These are phyloP conservation scores for Bertia moriformis DNA, from an alignment of 2,329 filamentous ascomycete genomes.

Conservation along the genomic window DNA sequence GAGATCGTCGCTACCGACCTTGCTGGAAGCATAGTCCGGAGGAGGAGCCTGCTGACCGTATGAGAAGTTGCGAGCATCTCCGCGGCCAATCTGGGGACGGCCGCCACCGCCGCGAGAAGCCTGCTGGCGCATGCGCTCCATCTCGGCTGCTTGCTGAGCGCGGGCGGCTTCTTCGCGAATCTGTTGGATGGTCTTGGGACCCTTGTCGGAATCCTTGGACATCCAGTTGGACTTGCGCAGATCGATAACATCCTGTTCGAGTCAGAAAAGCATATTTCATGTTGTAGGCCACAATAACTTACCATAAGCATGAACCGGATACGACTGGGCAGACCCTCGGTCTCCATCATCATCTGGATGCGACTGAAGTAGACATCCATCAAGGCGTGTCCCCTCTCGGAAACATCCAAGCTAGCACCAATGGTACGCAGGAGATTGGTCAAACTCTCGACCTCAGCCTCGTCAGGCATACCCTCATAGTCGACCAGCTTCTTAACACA, in stretches of 20 bases:
- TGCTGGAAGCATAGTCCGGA: constrained; percentile 47
- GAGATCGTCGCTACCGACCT: constrained; percentile 81
- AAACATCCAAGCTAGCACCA: constrained; percentile 69
- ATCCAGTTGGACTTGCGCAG: constrained; percentile 65
- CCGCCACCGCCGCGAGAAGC: constrained; percentile 18
- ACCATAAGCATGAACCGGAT: constrained; percentile 90
- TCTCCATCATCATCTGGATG: constrained; percentile 68
- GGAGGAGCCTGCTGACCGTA: constrained; percentile 46
- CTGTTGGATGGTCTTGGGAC: constrained; percentile 89
- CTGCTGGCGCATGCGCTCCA: constrained; percentile 43
- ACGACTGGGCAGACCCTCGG: constrained; percentile 70
- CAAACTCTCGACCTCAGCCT: constrained; percentile 90
- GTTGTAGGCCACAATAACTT: background rate
- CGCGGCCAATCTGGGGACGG: constrained; percentile 62
- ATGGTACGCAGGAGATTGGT: constrained; percentile 86
- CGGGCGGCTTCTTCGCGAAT: constrained; percentile 71
- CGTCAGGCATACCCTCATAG: constrained; percentile 82
- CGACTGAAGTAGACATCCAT: constrained; percentile 91
- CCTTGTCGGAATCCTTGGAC: constrained; percentile 82
- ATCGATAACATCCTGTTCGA: constrained; percentile 58
- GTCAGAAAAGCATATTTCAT: background rate
- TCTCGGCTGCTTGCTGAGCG: constrained; percentile 69
- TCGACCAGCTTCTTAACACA: constrained; percentile 95
- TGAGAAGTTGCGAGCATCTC: constrained; percentile 75
- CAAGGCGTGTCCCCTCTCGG: constrained; percentile 57